phyloP scores from a whole-genome alignment of 2,329 filamentous ascomycete species.

The Arthrobotrys pseudoclavata region DNA sequence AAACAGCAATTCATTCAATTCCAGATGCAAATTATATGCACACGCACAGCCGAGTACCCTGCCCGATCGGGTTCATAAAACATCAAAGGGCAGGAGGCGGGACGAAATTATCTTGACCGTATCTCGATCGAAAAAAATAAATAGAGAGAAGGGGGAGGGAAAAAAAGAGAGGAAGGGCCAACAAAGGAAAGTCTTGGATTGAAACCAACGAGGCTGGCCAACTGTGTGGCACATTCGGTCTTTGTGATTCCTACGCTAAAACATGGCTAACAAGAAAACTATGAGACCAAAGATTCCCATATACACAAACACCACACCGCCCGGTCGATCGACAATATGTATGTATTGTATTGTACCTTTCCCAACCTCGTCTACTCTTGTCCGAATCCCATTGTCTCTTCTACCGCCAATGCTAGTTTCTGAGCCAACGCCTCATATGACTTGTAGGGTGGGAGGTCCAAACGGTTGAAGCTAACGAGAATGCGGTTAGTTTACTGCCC shows the following conservation, averaged over 20 bases:
- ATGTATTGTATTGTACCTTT: conserved; percentile 37
- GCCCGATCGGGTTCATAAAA: conserved; percentile 38
- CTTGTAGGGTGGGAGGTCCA: conserved; percentile 96
- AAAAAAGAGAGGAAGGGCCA: background rate
- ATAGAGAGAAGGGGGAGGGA: background rate
- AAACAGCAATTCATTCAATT: conserved; percentile 46
- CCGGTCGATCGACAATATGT: conserved; percentile 28
- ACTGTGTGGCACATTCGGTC: conserved; percentile 31
- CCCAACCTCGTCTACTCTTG: conserved; percentile 78
- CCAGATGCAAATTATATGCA: conserved; percentile 60
- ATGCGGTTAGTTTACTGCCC: conserved; percentile 53
- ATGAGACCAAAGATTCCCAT: conserved; percentile 46
- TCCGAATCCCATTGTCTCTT: conserved; percentile 98
- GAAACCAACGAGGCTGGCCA: conserved; percentile 42
- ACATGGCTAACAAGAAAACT: conserved; percentile 37
- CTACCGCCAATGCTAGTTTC: conserved; percentile 96
- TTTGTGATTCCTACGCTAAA: conserved; percentile 53
- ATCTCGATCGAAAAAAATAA: conserved; percentile 21
- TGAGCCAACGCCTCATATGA: conserved; percentile 83
- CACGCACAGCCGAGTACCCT: conserved; percentile 37
- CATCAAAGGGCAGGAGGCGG: conserved; percentile 29
- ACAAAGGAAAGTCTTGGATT: conserved; percentile 50
- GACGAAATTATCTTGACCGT: conserved; percentile 48
- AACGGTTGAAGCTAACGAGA: conserved; percentile 85
- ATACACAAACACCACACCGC: conserved; percentile 42